Percentiles rank a stretch among this genome's conserved stretches.
phyloP scores from a whole-genome alignment of 2,329 filamentous ascomycete species.

The Ustilaginoidea virens region DNA sequence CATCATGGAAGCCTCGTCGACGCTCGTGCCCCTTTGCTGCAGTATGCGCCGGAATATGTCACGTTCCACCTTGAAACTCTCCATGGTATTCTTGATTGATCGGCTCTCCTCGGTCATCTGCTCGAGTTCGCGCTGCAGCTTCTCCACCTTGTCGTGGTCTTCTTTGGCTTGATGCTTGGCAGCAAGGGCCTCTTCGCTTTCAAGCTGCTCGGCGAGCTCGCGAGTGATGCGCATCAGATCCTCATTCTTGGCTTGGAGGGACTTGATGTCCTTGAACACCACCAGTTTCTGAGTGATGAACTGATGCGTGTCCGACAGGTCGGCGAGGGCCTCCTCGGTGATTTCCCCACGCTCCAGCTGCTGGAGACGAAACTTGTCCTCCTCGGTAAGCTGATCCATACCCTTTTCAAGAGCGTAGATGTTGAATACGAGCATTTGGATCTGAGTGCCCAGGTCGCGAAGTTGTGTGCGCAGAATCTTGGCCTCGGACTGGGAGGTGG shows the following conservation, averaged over 20 bases:
- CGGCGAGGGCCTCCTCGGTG: constrained; percentile 52
- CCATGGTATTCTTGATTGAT: constrained; percentile 66
- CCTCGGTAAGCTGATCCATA: constrained; percentile 50
- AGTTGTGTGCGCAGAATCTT: constrained; percentile 75
- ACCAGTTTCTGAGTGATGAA: constrained; percentile 85
- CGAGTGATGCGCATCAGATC: constrained; percentile 71
- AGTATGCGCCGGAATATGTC: constrained; percentile 96
- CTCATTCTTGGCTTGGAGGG: constrained; percentile 78
- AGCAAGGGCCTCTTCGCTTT: constrained; percentile 70
- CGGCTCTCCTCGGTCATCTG: constrained; percentile 72
- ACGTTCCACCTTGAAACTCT: constrained; percentile 88
- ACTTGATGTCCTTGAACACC: constrained; percentile 70
- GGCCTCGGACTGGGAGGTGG: constrained; percentile 47
- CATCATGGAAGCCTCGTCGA: constrained; percentile 52
- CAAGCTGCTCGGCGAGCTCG: constrained; percentile 75
- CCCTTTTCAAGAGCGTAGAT: constrained; percentile 71
- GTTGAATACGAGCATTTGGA: constrained; percentile 83
- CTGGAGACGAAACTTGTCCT: constrained; percentile 62
- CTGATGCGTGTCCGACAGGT: constrained; percentile 70
- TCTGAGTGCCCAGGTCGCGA: constrained; percentile 75
- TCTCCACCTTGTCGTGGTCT: constrained; percentile 58
- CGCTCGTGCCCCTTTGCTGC: constrained; percentile 48
- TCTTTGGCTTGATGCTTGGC: constrained; percentile 46
- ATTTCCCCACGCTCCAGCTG: constrained; percentile 64
- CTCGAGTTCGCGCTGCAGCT: constrained; percentile 55